Conservation (phyloP, 805 yeast genomes). For the Barnettozyma californica region DNA sequence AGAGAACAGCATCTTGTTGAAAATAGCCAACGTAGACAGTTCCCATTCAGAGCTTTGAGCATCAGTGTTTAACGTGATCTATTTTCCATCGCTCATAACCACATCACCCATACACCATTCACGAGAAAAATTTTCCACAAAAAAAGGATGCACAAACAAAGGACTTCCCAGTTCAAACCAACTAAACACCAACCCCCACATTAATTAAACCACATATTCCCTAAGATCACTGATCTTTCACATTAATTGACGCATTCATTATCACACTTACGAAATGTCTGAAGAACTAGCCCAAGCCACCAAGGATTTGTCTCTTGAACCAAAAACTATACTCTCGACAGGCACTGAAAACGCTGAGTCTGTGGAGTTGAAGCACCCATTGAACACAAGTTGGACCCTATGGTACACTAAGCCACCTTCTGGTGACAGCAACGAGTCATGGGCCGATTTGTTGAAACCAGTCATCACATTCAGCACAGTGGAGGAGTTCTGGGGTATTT, state of each 20-base stretch:
- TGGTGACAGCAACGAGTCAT: slow-evolving; percentile 59
- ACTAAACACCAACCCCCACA: neutral
- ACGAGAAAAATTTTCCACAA: neutral
- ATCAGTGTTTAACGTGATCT: no score
- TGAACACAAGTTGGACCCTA: slow-evolving; percentile 87
- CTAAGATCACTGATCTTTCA: neutral
- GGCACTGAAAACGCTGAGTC: slow-evolving; percentile 25
- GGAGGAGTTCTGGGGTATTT: slow-evolving; percentile 98
- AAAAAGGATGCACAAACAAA: neutral
- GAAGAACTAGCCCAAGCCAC: slow-evolving; percentile 26
- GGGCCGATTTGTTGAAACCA: slow-evolving; percentile 91
- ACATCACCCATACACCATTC: neutral
- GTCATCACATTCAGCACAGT: slow-evolving; percentile 90
- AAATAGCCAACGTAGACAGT: no score
- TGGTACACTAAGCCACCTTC: slow-evolving; percentile 96
- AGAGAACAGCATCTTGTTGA: no score
- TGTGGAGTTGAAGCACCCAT: slow-evolving; percentile 58
- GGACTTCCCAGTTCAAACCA: neutral
- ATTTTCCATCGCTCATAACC: neutral
- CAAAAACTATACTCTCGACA: slow-evolving; percentile 14
- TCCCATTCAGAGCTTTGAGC: no score
- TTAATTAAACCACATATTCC: neutral
- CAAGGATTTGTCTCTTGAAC: slow-evolving; percentile 20
- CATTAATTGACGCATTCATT: neutral
- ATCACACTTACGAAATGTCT: slow-evolving; percentile 15